A percentile compares a stretch with the other conserved stretches of the same genome.
phyloP scores from a whole-genome alignment of 2,329 filamentous ascomycete genomes.

The Fusarium sp. region DNA sequence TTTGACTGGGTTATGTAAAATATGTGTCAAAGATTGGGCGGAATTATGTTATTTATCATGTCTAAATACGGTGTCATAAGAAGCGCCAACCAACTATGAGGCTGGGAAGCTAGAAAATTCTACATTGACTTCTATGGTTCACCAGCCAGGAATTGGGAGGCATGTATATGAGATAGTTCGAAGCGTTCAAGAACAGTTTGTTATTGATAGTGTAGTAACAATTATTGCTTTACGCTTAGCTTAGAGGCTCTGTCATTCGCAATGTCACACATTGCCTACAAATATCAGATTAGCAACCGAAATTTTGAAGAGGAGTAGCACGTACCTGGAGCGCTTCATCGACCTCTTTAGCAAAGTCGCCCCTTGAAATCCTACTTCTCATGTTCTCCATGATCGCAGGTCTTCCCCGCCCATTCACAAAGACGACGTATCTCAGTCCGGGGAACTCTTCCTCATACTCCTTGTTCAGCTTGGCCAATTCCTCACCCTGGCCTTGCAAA shows the following conservation, averaged over 20 bases:
- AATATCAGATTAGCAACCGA: constrained; percentile 28
- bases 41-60: constrained; percentile 20
- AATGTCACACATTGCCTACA: constrained; percentile 90
- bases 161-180: constrained; percentile 16
- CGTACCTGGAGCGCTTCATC: constrained; percentile 79
- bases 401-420: constrained; percentile 85
- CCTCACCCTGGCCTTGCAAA: constrained; percentile 71
- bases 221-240: constrained; percentile 30
- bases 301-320: not conserved
- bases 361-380: constrained; percentile 77
- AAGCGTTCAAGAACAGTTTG: constrained; percentile 8
- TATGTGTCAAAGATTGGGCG: constrained; percentile 19
- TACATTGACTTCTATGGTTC: constrained; percentile 5
- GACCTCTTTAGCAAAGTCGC: constrained; percentile 76
- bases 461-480: constrained; percentile 75
- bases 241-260: constrained; percentile 77
- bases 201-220: not conserved
- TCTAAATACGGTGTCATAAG: constrained; percentile 16
- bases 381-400: constrained; percentile 86
- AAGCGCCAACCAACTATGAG: constrained; percentile 12
- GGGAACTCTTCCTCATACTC: constrained; percentile 87
- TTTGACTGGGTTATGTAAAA: constrained; percentile 32
- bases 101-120: constrained; percentile 5
- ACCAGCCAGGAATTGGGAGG: not conserved
- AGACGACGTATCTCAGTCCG: constrained; percentile 88